phyloP scores from a whole-genome alignment of 129 eudicot species.

The Escallonia herrerae region DNA sequence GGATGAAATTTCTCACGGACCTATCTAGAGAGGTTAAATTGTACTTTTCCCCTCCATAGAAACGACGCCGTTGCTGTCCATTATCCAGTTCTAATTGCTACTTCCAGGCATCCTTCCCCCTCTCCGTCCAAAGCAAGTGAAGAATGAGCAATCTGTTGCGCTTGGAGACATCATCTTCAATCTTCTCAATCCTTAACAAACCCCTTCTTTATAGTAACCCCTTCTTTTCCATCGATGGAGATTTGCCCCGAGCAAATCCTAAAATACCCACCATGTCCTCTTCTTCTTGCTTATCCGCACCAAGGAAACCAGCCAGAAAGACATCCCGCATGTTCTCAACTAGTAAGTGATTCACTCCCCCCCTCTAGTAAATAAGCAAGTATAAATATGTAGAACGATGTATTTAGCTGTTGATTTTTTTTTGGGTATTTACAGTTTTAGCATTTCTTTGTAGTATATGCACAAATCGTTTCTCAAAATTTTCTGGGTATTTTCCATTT shows the following conservation, averaged over 20 bases:
- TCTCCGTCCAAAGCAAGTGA: neutral
- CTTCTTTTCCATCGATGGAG: conserved; percentile 17
- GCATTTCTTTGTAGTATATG: neutral
- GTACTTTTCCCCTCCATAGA: neutral
- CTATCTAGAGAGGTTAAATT: neutral
- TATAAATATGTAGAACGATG: too few species aligned
- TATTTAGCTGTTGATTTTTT: too few species aligned
- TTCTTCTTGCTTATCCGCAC: conserved; percentile 5
- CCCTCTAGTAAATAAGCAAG: neutral
- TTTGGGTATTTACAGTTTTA: too few species aligned
- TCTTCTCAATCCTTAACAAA: conserved; percentile 11
- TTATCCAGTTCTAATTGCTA: too few species aligned
- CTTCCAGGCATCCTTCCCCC: neutral
- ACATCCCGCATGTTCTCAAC: conserved; percentile 9
- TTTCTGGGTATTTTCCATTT: too few species aligned
- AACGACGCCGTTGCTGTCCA: too few species aligned
- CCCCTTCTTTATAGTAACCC: conserved; percentile 11
- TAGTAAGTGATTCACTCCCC: conserved; percentile 14
- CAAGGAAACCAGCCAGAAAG: conserved; percentile 1
- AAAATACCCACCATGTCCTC: conserved; percentile 16
- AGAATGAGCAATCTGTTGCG: conserved; percentile 12
- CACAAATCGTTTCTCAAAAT: neutral
- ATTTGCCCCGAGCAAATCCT: conserved; percentile 13
- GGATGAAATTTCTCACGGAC: neutral
- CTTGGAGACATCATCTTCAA: neutral